Evolutionary conservation across 2,329 filamentous ascomycete species (phyloP).

Genomic region (Colletotrichum sp.): DNA sequence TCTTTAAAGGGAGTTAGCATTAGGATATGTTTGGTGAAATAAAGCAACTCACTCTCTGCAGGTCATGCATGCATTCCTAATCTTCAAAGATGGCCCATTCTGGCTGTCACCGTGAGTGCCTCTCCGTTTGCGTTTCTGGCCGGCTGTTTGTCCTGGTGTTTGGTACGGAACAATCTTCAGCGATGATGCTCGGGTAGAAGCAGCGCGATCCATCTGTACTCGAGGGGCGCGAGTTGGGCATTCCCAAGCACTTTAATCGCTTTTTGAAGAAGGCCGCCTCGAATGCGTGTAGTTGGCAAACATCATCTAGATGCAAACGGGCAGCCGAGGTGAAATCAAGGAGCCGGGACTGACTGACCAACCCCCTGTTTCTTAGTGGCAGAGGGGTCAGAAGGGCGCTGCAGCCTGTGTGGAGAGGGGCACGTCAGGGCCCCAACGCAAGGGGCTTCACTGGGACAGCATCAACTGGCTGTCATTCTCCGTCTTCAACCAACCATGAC

Average conservation of each 20-base stretch:
- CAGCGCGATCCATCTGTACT: background rate
- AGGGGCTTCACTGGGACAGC: background rate
- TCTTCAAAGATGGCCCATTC: background rate
- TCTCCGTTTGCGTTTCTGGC: background rate
- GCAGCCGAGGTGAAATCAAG: background rate
- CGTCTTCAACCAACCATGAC: background rate
- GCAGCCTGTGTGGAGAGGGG: background rate
- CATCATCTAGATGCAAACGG: background rate
- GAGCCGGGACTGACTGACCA: background rate
- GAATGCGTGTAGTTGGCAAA: background rate
- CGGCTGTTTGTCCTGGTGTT: background rate
- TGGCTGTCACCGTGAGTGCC: background rate
- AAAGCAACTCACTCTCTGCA: background rate
- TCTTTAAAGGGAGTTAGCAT: rapidly evolving
- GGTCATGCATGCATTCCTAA: background rate
- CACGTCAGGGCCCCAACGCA: background rate
- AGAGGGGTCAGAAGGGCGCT: background rate
- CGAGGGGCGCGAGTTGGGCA: rapidly evolving
- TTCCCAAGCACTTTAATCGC: background rate
- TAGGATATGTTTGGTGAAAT: background rate
- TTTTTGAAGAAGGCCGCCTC: background rate
- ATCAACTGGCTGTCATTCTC: background rate
- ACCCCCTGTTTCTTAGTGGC: background rate
- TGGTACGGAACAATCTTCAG: background rate
- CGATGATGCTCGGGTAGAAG: background rate